phyloP scores from a whole-genome alignment of 176 grass and related monocot species.

The Phoenix dactylifera region DNA sequence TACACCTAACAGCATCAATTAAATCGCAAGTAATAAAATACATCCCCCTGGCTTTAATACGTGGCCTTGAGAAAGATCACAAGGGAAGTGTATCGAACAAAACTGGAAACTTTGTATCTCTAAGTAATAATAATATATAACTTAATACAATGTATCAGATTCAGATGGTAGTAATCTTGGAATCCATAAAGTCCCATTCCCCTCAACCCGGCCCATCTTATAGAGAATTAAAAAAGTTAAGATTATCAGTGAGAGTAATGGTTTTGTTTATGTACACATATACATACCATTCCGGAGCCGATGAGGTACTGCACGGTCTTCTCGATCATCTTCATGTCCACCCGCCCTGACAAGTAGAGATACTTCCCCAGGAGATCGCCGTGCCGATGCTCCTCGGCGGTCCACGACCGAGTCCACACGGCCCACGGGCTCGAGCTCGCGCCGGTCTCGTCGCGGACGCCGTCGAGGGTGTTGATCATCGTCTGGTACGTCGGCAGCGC shows the following conservation, averaged over 20 bases:
- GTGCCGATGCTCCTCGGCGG: constrained; percentile 89
- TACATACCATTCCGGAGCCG: constrained; percentile 80
- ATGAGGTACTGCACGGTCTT: constrained; percentile 91
- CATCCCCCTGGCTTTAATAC: no score
- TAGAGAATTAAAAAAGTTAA: background rate
- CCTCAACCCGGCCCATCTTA: no score
- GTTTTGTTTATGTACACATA: background rate
- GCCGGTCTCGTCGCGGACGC: constrained; percentile 85
- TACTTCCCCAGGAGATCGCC: constrained; percentile 81
- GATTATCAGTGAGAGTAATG: background rate
- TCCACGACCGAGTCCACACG: constrained; percentile 80
- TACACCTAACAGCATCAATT: no score
- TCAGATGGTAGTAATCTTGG: no score
- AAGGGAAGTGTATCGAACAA: no score
- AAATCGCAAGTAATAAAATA: no score
- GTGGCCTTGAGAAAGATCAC: no score
- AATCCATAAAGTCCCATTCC: no score
- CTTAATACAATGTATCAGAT: no score
- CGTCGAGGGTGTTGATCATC: constrained; percentile 97
- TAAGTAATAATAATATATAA: no score
- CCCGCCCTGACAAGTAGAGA: constrained; percentile 81
- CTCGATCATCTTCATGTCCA: constrained; percentile 88
- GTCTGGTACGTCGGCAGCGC: constrained; percentile 94
- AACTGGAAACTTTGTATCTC: no score
- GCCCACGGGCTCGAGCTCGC: constrained; percentile 83